Evolutionary conservation across 208 protist genomes (phyloP), one percentile per base, ranked within the genome.

Genomic region (Trypanosoma avium): DNA sequence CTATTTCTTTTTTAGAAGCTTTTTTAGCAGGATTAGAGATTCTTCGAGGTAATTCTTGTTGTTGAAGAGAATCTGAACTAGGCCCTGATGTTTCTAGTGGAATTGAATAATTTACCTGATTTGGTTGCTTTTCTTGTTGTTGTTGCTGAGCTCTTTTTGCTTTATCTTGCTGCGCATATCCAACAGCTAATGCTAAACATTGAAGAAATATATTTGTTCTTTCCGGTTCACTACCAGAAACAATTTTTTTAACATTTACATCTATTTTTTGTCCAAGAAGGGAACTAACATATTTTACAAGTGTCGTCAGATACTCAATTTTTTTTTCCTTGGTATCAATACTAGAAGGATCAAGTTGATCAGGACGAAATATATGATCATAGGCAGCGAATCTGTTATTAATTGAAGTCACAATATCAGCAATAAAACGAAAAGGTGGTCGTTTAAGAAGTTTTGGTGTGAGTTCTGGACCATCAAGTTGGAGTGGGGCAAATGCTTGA

Each of bases 381-480:
- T 92, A 94, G 10, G 82, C 86, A 4, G 76, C 76, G 64, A 88
- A 93, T 3, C 80, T 79, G 0, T 42, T 70, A 49, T 94, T 88
- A 56, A 96, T 90, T 42, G 53, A 69, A 29, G 62, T 70, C 12
- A 96, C 81, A 46, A 97, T 84, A 58, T 96, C 93, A 59, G 90
- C 81, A 67, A 97, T 93, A 58, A 97, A 97, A 21, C 90, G 84
- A 75, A 97, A 97, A 7, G 92, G 90, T 2, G 92, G 92, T 9
- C 84, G 73, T 52, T 94, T 86, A 26, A 97, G 80, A 17, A 91
- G 71, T 61, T 97, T 97, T 24, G 69, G 61, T 15, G 80, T 90
- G 49, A 97, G 67, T 68, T 90, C 82, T 9, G 92, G 92, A 3
- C 63, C 46, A 4, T 65, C 55, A 3, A 94, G 68, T 64, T 90